These are phyloP conservation scores for Penstemon eatonii DNA, from an alignment of 257 asterid species.

Conservation along the genomic window DNA sequence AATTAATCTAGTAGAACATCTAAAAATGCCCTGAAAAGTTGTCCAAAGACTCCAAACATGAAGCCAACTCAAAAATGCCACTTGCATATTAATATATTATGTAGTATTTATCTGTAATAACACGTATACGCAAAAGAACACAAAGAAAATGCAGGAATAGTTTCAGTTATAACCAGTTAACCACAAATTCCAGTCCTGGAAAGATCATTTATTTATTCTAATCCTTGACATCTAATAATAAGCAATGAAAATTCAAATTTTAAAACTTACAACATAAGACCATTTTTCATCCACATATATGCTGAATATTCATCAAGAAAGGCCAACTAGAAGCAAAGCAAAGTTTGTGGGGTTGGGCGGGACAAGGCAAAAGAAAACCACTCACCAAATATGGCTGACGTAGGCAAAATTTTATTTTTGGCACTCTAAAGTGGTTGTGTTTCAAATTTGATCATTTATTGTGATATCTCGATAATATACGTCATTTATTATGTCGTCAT, in stretches of 20 bases:
- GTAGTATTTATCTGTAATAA: slow-evolving; percentile 29
- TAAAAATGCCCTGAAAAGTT: not conserved
- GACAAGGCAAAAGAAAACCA: slow-evolving; percentile 45
- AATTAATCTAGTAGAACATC: not conserved
- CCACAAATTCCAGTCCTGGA: slow-evolving; percentile 35
- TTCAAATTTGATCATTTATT: no score
- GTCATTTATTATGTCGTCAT: no score
- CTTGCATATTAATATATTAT: not conserved
- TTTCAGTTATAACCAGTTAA: not conserved
- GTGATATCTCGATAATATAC: no score
- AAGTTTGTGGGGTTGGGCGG: slow-evolving; percentile 34
- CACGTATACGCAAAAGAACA: slow-evolving; percentile 13
- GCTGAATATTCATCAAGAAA: slow-evolving; percentile 25
- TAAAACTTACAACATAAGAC: not conserved
- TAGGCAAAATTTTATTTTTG: not conserved
- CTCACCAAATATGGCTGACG: slow-evolving; percentile 5
- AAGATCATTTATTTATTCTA: slow-evolving; percentile 32
- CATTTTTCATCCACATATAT: slow-evolving; percentile 43
- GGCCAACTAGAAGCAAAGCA: slow-evolving; percentile 28
- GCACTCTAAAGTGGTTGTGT: no score
- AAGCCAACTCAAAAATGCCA: not conserved
- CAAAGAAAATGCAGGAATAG: slow-evolving; percentile 23
- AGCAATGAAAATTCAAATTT: slow-evolving; percentile 17
- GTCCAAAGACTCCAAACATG: not conserved
- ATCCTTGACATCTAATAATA: slow-evolving; percentile 30